phyloP scores from a whole-genome alignment of 2,329 filamentous ascomycete species.

The Chlorencoelia australis region DNA sequence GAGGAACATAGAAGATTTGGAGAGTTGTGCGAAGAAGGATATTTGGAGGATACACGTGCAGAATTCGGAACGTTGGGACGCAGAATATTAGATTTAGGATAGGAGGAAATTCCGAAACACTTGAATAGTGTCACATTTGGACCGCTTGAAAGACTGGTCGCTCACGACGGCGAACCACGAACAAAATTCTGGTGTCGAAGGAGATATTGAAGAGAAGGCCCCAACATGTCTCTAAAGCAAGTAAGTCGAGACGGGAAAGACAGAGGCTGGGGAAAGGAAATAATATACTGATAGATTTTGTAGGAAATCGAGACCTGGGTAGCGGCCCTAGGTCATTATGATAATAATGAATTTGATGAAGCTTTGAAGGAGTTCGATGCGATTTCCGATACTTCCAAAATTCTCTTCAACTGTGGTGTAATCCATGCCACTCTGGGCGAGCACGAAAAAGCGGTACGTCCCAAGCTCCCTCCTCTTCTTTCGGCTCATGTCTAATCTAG shows the following conservation, averaged over 20 bases:
- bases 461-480: slow-evolving; percentile 10
- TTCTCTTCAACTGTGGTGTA: slow-evolving; percentile 95
- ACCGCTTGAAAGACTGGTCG: slow-evolving; percentile 14
- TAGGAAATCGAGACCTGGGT: slow-evolving; percentile 99
- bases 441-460: slow-evolving; percentile 83
- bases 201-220: slow-evolving; percentile 6
- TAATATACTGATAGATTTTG: slow-evolving; percentile 2
- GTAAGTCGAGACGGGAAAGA: slow-evolving; percentile 19
- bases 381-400: slow-evolving; percentile 94
- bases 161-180: slow-evolving; percentile 12
- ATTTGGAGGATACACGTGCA: too few relatives aligned
- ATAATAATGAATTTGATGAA: slow-evolving; percentile 95
- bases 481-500: too few relatives aligned
- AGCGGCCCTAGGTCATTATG: slow-evolving; percentile 78
- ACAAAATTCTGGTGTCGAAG: slow-evolving; percentile 1
- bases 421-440: slow-evolving; percentile 95
- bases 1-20: too few relatives aligned
- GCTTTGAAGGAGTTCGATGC: slow-evolving; percentile 72
- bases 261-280: background rate
- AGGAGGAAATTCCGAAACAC: too few relatives aligned
- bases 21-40: too few relatives aligned
- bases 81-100: background rate
- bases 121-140: too few relatives aligned
- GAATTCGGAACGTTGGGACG: too few relatives aligned
- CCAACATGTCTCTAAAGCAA: slow-evolving; percentile 34